phyloP scores from a whole-genome alignment of 2,329 filamentous ascomycete species.

The Colletotrichum aenigma region DNA sequence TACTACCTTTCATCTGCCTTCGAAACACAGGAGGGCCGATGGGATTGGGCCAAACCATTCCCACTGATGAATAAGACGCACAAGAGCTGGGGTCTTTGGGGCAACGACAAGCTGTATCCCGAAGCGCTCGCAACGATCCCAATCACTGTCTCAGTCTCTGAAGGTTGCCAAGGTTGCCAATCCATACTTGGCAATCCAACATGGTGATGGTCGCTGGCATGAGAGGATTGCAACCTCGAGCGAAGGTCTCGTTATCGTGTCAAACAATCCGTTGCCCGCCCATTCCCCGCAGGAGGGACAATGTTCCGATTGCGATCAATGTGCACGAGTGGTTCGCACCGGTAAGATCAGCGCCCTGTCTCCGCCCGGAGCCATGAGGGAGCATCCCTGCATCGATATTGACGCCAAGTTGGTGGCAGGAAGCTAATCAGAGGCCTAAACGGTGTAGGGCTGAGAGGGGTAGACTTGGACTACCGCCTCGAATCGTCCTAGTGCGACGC shows the following conservation, averaged over 20 bases:
- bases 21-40: neutral
- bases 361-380: neutral
- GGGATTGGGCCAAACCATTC: neutral
- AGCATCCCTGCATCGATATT: neutral
- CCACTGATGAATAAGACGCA: neutral
- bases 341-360: conserved; percentile 1
- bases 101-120: neutral
- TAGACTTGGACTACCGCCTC: neutral
- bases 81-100: neutral
- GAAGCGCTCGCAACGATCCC: neutral
- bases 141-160: neutral
- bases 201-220: neutral
- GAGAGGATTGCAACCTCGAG: neutral
- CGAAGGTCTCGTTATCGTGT: neutral
- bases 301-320: neutral
- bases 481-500: neutral
- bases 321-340: neutral
- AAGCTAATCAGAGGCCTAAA: conserved; percentile 8
- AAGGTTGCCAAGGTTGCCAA: neutral
- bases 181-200: neutral
- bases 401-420: conserved; percentile 12
- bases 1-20: neutral
- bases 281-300: neutral
- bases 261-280: neutral
- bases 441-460: conserved; percentile 18